Evolutionary conservation across 768 basidiomycete species (phyloP), one percentile per base, ranked within the genome.

Genomic region (Xanthoconium purpureum): DNA sequence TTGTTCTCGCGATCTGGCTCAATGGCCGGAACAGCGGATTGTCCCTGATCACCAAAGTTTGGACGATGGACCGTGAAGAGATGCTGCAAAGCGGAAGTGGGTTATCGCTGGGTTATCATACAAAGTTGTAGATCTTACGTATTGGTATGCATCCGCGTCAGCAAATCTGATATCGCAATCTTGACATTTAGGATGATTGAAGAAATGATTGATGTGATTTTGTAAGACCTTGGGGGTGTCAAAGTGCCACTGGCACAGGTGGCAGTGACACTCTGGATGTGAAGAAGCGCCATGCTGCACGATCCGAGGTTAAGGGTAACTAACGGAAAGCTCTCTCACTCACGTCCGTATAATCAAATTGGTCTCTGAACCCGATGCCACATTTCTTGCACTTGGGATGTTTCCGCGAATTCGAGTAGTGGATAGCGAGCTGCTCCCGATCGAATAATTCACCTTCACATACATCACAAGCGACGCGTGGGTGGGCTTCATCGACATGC

Each of bases 181-280:
- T 28, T 64, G 56, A 53, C 81, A 82, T 51, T 74, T 76, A 3
- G 82, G 78, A 64, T 82, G 81, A 17, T 59, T 65, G 24, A 70
- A 66, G 17, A 81, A 80, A 12, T 70, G 68, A 18, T 56, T 66
- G 60, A 76, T 78, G 56, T 82, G 81, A 32, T 67, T 68, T 44
- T 74, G 69, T 28, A 78, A 56, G 18, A 68, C 62, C 24, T 74
- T 71, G 2, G 64, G 48, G 14, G 69, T 69, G 39, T 75, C 71
- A 54, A 81, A 81, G 35, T 73, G 73, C 52, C 72, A 69, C 10
- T 67, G 70, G 60, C 80, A 81, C 5, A 62, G 52, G 36, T 64
- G 59, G 43, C 77, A 77, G 14, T 69, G 64, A 38, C 63, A 61
- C 32, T 74, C 73, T 11, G 69, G 73, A 50, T 73, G 73, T 29